These are phyloP conservation scores for Amaranthus cruentus DNA, from an alignment of 148 eudicot genomes.

Conservation along the genomic window DNA sequence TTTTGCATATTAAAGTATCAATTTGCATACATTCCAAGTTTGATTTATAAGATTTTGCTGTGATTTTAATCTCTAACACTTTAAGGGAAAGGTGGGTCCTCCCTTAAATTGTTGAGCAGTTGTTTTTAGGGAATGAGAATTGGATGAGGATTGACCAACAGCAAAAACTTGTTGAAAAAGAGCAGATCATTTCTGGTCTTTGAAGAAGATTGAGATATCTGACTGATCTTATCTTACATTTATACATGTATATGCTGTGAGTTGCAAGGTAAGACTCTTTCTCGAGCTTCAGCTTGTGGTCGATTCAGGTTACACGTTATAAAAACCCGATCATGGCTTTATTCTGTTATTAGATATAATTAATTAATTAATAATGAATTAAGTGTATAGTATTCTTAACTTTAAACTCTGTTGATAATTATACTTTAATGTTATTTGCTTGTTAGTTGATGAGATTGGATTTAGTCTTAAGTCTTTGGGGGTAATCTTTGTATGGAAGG, in stretches of 20 bases:
- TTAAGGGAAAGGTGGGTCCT: slow-evolving; percentile 16
- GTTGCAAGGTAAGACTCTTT: slow-evolving; percentile 5
- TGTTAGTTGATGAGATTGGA: neutral
- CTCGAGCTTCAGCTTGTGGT: too few relatives aligned
- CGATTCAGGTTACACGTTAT: too few relatives aligned
- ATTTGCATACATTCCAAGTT: neutral
- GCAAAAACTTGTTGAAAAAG: slow-evolving; percentile 12
- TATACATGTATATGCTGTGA: slow-evolving; percentile 25
- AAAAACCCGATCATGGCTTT: too few relatives aligned
- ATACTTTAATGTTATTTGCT: neutral
- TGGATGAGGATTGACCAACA: slow-evolving; percentile 41
- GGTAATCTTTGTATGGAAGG: slow-evolving; percentile 14
- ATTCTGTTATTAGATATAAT: too few relatives aligned
- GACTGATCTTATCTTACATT: slow-evolving; percentile 13
- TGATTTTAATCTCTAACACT: slow-evolving; percentile 3
- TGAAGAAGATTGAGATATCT: slow-evolving; percentile 6
- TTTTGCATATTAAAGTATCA: neutral
- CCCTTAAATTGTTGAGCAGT: slow-evolving; percentile 33
- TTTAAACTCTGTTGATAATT: neutral
- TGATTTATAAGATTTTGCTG: slow-evolving; percentile 22
- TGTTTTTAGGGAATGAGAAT: slow-evolving; percentile 40
- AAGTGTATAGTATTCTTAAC: neutral
- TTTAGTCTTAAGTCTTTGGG: neutral
- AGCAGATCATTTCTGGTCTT: neutral
- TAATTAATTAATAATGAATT: too few relatives aligned